Conservation (phyloP, 495 filamentous ascomycete species). For the Aspergillus ostianus region DNA sequence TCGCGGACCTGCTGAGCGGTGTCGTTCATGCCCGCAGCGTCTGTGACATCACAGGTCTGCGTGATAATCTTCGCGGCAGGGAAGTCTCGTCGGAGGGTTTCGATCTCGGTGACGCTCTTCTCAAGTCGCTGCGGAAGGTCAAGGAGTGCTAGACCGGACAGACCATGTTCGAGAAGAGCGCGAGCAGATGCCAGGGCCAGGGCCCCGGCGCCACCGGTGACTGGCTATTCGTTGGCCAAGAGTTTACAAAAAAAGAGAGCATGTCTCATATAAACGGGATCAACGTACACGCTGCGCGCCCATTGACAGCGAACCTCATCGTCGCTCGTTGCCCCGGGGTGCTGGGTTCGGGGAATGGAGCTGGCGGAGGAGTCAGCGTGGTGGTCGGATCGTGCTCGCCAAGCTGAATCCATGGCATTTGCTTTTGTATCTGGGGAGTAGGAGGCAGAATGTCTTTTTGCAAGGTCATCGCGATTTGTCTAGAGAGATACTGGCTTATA, state of each 20-base stretch:
- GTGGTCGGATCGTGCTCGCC: conserved; percentile 19
- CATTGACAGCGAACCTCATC: conserved; percentile 57
- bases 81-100: conserved; percentile 49
- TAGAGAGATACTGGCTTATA: not conserved
- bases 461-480: not conserved
- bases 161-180: conserved; percentile 69
- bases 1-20: conserved; percentile 38
- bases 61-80: conserved; percentile 47
- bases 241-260: too few relatives aligned
- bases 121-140: conserved; percentile 50
- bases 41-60: conserved; percentile 55
- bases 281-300: conserved; percentile 52
- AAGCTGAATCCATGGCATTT: conserved; percentile 26
- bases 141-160: conserved; percentile 56
- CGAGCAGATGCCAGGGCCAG: conserved; percentile 57
- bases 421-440: conserved; percentile 1
- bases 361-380: conserved; percentile 49
- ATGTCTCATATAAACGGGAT: not conserved
- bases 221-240: conserved; percentile 5
- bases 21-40: conserved; percentile 41
- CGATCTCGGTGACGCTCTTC: conserved; percentile 25
- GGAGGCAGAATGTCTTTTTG: not conserved
- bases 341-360: conserved; percentile 39
- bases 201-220: conserved; percentile 68
- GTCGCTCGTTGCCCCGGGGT: conserved; percentile 46